A percentile compares a stretch with the other conserved stretches of the same genome.
These are phyloP conservation scores for Aspergillus ochraceus DNA, from an alignment of 2,329 filamentous ascomycete species.

Conservation along the genomic window DNA sequence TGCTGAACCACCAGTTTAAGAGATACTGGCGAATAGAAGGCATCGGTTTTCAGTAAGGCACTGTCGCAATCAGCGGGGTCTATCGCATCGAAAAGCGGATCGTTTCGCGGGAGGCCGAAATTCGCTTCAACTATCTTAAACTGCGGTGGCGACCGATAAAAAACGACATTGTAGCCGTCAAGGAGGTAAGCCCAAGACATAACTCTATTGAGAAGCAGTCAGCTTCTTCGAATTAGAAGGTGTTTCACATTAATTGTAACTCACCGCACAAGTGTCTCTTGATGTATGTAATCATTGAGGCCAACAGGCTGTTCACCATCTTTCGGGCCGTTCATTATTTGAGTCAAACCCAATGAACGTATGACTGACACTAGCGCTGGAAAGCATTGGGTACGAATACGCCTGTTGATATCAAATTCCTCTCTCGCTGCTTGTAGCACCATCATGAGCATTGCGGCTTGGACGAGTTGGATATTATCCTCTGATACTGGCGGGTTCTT, in stretches of 20 bases:
- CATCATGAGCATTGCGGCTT: neutral
- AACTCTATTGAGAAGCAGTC: neutral
- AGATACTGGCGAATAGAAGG: neutral
- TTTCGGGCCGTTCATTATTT: neutral
- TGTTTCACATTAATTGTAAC: neutral
- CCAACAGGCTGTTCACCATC: neutral
- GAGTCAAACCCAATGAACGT: neutral
- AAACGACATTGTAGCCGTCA: neutral
- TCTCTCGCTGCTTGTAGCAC: neutral
- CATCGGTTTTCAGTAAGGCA: neutral
- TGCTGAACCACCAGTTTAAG: neutral
- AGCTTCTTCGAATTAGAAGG: too few relatives aligned
- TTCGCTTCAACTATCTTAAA: neutral
- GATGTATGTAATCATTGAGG: neutral
- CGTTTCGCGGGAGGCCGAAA: conserved; percentile 1
- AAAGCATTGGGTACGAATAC: neutral
- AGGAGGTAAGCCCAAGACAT: conserved; percentile 3
- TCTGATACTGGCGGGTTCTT: neutral
- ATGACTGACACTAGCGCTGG: conserved; percentile 1
- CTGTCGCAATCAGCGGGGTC: neutral
- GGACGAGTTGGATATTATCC: neutral
- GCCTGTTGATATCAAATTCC: neutral
- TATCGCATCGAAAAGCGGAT: neutral
- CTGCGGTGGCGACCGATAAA: neutral
- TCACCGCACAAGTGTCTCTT: conserved; percentile 3